Evolutionary conservation across 2,329 filamentous ascomycete genomes (phyloP).

Genomic region (Aspergillus aculeatus): DNA sequence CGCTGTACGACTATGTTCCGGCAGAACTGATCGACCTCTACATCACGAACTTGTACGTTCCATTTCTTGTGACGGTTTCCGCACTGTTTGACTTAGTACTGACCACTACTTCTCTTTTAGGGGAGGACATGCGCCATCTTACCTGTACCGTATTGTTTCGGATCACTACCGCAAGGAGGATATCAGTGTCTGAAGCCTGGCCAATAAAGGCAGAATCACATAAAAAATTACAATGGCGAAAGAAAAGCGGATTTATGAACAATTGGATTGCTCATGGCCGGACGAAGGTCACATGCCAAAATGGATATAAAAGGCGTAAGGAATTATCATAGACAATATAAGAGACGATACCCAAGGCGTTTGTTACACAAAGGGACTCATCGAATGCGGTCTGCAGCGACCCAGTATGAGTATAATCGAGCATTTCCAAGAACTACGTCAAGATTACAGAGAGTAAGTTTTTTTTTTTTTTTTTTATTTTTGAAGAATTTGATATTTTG

Average conservation of each 20-base stretch:
- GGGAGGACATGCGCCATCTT: conserved; percentile 63
- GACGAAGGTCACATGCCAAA: not conserved
- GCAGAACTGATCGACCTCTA: conserved; percentile 61
- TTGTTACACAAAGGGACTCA: not conserved
- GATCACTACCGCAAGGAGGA: conserved; percentile 66
- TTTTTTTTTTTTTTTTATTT: conserved; percentile 10
- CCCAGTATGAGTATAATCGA: too few relatives aligned
- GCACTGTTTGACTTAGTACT: not conserved
- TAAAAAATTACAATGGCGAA: conserved; percentile 17
- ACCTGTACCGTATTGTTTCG: conserved; percentile 63
- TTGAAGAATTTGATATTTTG: conserved; percentile 23
- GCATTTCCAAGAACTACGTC: not conserved
- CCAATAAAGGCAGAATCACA: not conserved
- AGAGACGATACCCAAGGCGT: conserved; percentile 17
- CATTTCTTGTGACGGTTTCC: not conserved
- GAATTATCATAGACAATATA: conserved; percentile 14
- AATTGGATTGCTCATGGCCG: not conserved
- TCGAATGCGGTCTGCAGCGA: too few relatives aligned
- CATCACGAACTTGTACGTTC: conserved; percentile 75
- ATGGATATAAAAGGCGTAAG: conserved; percentile 11
- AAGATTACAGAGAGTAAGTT: too few relatives aligned
- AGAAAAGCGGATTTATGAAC: conserved; percentile 2
- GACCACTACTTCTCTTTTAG: conserved; percentile 31
- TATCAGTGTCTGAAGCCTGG: conserved; percentile 46
- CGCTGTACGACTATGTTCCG: conserved; percentile 78